Conservation (phyloP, 1,284 basidiomycete species). For the Cryptococcus amylolentus region DNA sequence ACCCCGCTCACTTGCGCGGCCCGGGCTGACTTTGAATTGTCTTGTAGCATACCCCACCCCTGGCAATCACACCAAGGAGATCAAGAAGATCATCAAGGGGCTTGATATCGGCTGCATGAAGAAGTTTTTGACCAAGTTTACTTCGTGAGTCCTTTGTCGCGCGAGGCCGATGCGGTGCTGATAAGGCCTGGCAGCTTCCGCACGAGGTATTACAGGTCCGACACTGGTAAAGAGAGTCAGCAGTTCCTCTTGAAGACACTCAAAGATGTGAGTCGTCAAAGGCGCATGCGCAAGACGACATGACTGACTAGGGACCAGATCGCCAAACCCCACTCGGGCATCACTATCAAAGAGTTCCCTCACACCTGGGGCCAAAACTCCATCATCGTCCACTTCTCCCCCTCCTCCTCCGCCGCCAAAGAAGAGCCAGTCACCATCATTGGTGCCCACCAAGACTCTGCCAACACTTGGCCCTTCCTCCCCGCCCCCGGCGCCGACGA, state of each 20-base stretch:
- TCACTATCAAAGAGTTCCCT: conserved; percentile 72
- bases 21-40: neutral
- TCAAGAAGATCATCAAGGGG: conserved; percentile 39
- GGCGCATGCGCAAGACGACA: no score
- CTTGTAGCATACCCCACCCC: conserved; percentile 39
- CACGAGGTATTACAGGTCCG: conserved; percentile 52
- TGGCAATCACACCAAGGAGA: conserved; percentile 34
- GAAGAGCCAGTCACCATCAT: conserved; percentile 56
- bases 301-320: conserved; percentile 57
- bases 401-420: conserved; percentile 23
- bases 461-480: conserved; percentile 82
- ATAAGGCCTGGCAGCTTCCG: conserved; percentile 32
- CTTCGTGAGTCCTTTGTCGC: conserved; percentile 56
- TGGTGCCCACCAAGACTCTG: conserved; percentile 88
- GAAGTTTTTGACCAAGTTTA: conserved; percentile 68
- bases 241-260: conserved; percentile 76
- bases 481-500: conserved; percentile 74
- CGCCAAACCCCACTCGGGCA: conserved; percentile 60
- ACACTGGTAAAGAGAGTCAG: conserved; percentile 72
- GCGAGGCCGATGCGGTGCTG: conserved; percentile 31
- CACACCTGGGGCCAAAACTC: conserved; percentile 92
- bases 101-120: conserved; percentile 48
- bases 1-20: neutral
- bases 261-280: conserved; percentile 56
- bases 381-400: conserved; percentile 63